Conservation (phyloP, 306 rosid genomes). For the Ormosia emarginata region DNA sequence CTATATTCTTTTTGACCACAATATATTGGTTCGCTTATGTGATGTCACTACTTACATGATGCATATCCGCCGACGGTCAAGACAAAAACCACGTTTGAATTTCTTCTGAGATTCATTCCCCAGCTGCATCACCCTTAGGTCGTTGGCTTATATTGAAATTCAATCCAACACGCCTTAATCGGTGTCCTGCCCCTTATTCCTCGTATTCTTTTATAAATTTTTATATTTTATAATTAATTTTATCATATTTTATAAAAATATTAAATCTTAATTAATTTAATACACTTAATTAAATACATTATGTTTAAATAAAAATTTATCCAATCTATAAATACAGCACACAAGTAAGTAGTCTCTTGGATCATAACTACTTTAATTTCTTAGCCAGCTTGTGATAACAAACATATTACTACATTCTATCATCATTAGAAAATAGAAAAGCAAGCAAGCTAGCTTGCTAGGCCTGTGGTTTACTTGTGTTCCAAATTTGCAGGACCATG, state of each 20-base stretch:
- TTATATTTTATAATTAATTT: no score
- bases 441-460: background rate
- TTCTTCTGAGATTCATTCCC: background rate
- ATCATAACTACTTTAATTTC: background rate
- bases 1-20: constrained; percentile 34
- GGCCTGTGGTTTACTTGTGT: background rate
- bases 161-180: background rate
- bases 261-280: no score
- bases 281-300: no score
- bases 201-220: no score
- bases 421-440: background rate
- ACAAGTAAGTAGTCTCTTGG: background rate
- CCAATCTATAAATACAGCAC: constrained; percentile 19
- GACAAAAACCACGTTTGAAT: constrained; percentile 40
- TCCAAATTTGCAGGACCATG: constrained; percentile 14
- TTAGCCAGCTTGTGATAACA: background rate
- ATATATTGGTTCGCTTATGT: background rate
- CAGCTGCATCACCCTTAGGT: constrained; percentile 20
- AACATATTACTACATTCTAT: background rate
- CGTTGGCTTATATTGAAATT: constrained; percentile 29
- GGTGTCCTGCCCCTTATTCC: background rate
- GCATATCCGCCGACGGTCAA: constrained; percentile 49
- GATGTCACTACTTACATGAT: background rate
- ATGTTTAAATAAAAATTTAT: no score
- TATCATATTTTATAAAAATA: no score